Evolutionary conservation across 257 asterid species (phyloP), one percentile per base, ranked within the genome.

Genomic region (Fraxinus anomala): DNA sequence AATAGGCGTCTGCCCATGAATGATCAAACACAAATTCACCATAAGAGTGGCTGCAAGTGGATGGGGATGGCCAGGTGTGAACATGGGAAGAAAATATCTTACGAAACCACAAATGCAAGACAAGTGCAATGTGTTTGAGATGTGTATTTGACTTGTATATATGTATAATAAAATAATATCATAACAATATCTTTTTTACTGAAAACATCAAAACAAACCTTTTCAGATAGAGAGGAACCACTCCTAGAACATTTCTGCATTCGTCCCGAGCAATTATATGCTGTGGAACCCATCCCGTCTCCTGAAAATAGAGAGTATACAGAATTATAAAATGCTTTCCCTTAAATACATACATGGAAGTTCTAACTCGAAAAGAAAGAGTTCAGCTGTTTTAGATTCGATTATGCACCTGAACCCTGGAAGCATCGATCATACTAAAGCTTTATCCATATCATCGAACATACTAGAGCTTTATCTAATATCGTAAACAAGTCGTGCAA

Each of bases 11-110:
- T 51, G 99, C 99, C 98, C 98, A 95, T 80, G 99, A 95, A 86
- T 91, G 96, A 84, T 95, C 99, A 81, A 95, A 93, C 82, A 95
- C 99, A 82, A 91, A 95, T 87, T 95, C 99, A 81, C 99, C 98
- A 79, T 91, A 95, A 59, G 99, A 95, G 85, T 95, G 99, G 91
- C 99, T 95, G 97, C 91, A 85, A 33, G 73, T 69, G 68, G 68
- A 84, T 70, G 74, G 73, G 78, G 84, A 81, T 23, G 79, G 76
- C 26, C 80, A 77, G 68, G 75, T 36, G 78, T 23, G 73, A 81
- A 70, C 24, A 72, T 37, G 73, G 74, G 31, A 73, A 70, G 67
- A 78, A 56, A 42, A 47, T 39, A 56, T 40, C 68, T 61, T 40
- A 13, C 70, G 9, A 73, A 67, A 56, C 51, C 66, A 69, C 54